Percentiles rank a stretch among this genome's conserved stretches.
Evolutionary conservation across 192 early-diverging fungal genomes (phyloP).

Genomic region (Rhizophagus clarus): DNA sequence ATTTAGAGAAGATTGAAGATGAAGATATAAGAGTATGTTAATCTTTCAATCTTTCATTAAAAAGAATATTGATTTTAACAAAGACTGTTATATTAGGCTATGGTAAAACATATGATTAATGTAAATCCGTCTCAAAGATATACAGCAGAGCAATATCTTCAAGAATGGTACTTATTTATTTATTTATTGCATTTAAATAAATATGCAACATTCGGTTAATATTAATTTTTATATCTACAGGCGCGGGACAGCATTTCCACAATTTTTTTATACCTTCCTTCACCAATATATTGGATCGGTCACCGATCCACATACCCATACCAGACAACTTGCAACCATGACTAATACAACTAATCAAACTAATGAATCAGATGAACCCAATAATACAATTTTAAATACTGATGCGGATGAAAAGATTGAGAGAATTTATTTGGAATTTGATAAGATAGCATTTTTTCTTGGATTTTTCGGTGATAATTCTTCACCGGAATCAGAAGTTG

Average conservation of each 20-base stretch:
- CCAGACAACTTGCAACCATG: slow-evolving; percentile 22
- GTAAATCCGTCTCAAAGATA: slow-evolving; percentile 74
- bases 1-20: slow-evolving; percentile 85
- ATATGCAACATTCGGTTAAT: not conserved
- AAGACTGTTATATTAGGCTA: slow-evolving; percentile 38
- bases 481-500: slow-evolving; percentile 6
- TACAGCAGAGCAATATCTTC: slow-evolving; percentile 76
- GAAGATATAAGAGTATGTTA: slow-evolving; percentile 63
- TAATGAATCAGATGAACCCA: not conserved
- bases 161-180: slow-evolving; percentile 58
- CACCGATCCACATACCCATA: slow-evolving; percentile 49
- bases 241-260: slow-evolving; percentile 75
- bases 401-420: slow-evolving; percentile 80
- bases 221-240: slow-evolving; percentile 35
- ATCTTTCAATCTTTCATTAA: not conserved
- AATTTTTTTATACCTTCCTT: slow-evolving; percentile 73
- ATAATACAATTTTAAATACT: slow-evolving; percentile 37
- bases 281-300: slow-evolving; percentile 70
- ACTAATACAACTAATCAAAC: slow-evolving; percentile 27
- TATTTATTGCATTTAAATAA: not conserved
- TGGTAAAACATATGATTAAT: slow-evolving; percentile 90
- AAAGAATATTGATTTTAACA: not conserved
- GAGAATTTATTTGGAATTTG: slow-evolving; percentile 73
- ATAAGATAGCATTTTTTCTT: slow-evolving; percentile 62
- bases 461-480: slow-evolving; percentile 41